Evolutionary conservation across 345 rosid species (phyloP), one percentile per base, ranked within the genome.

Genomic region (Chamaenerion angustifolium): DNA sequence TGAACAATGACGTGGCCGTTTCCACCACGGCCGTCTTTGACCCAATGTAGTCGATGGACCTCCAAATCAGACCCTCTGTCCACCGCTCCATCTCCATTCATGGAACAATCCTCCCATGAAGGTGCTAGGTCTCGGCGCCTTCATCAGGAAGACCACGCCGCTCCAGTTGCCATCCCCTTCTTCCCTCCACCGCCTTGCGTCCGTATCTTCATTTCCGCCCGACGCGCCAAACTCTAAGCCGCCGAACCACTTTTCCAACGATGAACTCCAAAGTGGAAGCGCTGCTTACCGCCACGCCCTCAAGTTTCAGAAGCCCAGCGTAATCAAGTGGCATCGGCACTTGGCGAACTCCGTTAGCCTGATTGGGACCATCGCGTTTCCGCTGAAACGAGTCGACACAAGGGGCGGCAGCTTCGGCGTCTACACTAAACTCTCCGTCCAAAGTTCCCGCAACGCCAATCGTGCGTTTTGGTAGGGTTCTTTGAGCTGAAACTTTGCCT

Each of bases 301-400:
- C 63, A 57, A 65, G 48, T 68, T 55, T 61, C 82, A 79, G 68
- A 76, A 76, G 46, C 95, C 98, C 4, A 49, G 74, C 16, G 62
- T 76, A 9, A 55, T 73, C 12, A 3, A 4, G 48, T 56, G 74
- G 62, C 55, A 61, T 4, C 58, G 51, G 19, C 42, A 41, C 48
- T 63, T 67, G 49, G 53, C 35, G 1, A 90, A 86, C 73, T 67
- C 72, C 15, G 72, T 64, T 9, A 73, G 71, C 59, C 70, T 86
- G 11, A 74, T 81, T 46, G 92, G 98, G 19, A 57, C 71, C 23
- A 75, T 83, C 27, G 74, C 35, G 40, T 45, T 16, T 46, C 73
- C 83, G 3, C 59, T 65, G 42, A 21, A 49, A 43, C 63, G 46
- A 25, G 16, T 52, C 11, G 41, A 62, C 6, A 57, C 64, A 0